Evolutionary conservation across 192 early-diverging fungal species (phyloP).

Genomic region (Allomyces javanicus): DNA sequence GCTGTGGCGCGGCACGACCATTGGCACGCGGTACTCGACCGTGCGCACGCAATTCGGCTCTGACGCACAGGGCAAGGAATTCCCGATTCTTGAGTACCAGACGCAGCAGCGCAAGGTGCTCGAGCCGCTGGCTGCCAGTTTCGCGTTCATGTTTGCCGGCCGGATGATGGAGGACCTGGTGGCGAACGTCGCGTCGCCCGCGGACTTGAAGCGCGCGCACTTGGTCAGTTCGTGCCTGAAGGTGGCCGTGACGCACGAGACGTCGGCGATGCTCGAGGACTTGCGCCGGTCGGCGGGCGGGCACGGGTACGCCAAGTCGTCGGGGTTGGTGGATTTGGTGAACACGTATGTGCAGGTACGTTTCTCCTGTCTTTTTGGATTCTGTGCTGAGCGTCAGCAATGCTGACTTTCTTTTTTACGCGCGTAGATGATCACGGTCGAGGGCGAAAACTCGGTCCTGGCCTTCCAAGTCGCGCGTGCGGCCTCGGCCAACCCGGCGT

Average conservation of each 20-base stretch:
- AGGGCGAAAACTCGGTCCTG: not conserved
- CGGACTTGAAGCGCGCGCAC: conserved; percentile 47
- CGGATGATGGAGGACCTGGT: conserved; percentile 38
- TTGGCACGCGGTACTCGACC: conserved; percentile 49
- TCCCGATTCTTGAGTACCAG: conserved; percentile 52
- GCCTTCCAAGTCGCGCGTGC: not conserved
- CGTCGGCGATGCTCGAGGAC: conserved; percentile 44
- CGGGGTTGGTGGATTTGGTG: conserved; percentile 44
- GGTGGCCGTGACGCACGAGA: conserved; percentile 44
- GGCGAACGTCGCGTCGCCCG: conserved; percentile 37
- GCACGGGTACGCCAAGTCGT: conserved; percentile 56
- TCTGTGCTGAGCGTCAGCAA: too few relatives aligned
- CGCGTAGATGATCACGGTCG: not conserved
- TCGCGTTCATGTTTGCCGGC: conserved; percentile 48
- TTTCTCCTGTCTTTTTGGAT: too few relatives aligned
- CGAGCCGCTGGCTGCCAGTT: conserved; percentile 48
- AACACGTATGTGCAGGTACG: conserved; percentile 32
- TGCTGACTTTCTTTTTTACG: too few relatives aligned
- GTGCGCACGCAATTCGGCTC: conserved; percentile 51
- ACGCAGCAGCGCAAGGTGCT: conserved; percentile 59
- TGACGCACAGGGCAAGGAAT: conserved; percentile 15
- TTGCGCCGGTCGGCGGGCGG: conserved; percentile 60
- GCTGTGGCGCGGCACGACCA: conserved; percentile 47
- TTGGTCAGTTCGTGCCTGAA: conserved; percentile 41
- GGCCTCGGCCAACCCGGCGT: not conserved